phyloP scores from a whole-genome alignment of 2,329 filamentous ascomycete species.

The Hypomyces perniciosus region DNA sequence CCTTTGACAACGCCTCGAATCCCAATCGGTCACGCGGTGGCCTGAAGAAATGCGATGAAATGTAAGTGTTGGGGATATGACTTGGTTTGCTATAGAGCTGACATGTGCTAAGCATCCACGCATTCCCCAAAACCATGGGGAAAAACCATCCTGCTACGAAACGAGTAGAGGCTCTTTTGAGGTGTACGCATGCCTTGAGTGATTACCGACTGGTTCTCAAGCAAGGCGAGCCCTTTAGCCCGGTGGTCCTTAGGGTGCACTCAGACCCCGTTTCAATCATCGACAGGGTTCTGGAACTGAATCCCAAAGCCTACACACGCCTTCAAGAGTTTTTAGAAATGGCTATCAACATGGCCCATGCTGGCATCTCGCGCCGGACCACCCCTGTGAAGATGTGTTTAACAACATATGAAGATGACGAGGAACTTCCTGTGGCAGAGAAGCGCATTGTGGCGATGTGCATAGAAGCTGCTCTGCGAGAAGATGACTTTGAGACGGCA shows the following conservation, averaged over 20 bases:
- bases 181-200: constrained; percentile 68
- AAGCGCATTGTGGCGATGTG: constrained; percentile 73
- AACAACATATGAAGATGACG: constrained; percentile 19
- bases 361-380: constrained; percentile 37
- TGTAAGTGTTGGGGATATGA: constrained; percentile 42
- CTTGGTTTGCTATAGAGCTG: neutral
- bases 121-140: constrained; percentile 55
- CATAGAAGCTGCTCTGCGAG: constrained; percentile 66
- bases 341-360: constrained; percentile 59
- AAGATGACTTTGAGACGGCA: constrained; percentile 79
- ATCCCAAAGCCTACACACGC: constrained; percentile 65
- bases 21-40: constrained; percentile 70
- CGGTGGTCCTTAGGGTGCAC: constrained; percentile 71
- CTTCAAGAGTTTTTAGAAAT: constrained; percentile 68
- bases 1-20: constrained; percentile 78
- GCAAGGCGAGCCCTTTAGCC: constrained; percentile 73
- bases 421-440: constrained; percentile 41
- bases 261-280: constrained; percentile 69
- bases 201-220: constrained; percentile 73
- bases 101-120: constrained; percentile 45
- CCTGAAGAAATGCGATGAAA: constrained; percentile 70
- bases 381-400: constrained; percentile 2
- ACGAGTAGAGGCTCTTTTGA: constrained; percentile 58
- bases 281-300: constrained; percentile 68
- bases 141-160: constrained; percentile 45